Base-by-base conservation (phyloP, 306 rosid genomes). In the Malus orientalis region DNA sequence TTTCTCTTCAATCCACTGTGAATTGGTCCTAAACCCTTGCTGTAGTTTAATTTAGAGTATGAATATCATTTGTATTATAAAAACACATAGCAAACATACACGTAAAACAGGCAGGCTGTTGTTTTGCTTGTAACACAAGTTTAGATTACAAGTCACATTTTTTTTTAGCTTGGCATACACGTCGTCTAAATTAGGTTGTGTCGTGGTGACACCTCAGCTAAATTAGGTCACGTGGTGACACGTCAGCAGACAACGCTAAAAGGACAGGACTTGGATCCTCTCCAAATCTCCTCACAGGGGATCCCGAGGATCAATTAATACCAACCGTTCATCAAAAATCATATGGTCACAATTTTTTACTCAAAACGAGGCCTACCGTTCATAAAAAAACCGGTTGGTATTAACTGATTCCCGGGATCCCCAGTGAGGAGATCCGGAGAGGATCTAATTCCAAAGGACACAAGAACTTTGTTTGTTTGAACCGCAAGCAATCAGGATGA, bases 231-330 rank as follows among this genome's bases (percentile, higher is more conserved):
- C 3, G 3, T 25, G 65, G 33, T 2, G 9, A 25, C 36, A 25
- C 65, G 0, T 25, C 33, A 0, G 19, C 20, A 0, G 20, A 49
- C 8, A 18, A 18, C 1, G 20, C 55, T 15, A 15, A 16, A 49
- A 5, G 45, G 6, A 9, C 45, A 32, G 14, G 6, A 9, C 45
- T 36, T 36, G 2, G 42, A 36, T 36, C 42, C 42, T 47, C 54
- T 15, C 1, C 0, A 2, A 2, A 49, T 14, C 3, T 49, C 1
- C 6, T 49, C 0, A 4, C 0, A 1, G 1, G 3, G 2, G 1
- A 49, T 49, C 0, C 0, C 0, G 0, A 0, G 0, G 1, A 49
- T 49, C 19, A 4, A 49, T 15, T 14, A 2, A 14, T 4, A 14
- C 3, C 1, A 14, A 14, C 19, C 0, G 1, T 14, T 14, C 7